Base-by-base conservation (phyloP, 495 filamentous ascomycete species). In the Tuber melanosporum region DNA sequence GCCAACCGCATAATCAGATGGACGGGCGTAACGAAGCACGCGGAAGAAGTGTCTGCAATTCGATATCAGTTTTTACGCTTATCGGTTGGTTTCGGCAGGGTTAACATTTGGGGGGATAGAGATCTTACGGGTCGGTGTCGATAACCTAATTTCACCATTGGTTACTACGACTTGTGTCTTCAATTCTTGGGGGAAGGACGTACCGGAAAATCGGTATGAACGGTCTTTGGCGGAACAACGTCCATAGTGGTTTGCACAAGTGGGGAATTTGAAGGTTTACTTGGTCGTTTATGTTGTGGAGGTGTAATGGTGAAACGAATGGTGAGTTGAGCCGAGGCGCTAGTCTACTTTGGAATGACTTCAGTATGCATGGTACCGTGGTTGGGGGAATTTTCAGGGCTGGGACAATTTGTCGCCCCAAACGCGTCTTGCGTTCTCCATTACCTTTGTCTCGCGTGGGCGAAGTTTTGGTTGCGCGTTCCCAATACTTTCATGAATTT, bases 51-150 rank as follows among this genome's bases (percentile, higher is more conserved):
- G 95, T 79, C 96, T 98, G 81, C 71, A 69, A 52, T 82, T 32
- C 80, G 74, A 43, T 72, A 78, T 62, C 17, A 46, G 8, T 42
- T 14, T 46, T 22, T 26, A 73, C 78, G 76, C 85, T 52, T 85
- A 83, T 75, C 82, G 41, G 72, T 77, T 49, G 46, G n/a, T 69
- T 72, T 45, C 20, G 26, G 32, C 39, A 32, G 47, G 26, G 36
- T 70, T 43, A 62, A 26, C 26, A 39, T 71, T 69, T 39, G 71
- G 72, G 41, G 71, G 22, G 45, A 75, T 73, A 69, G 45, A 62
- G 15, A 79, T 85, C 91, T 84, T 93, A 98, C 95, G 95, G 95
- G 86, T 98, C 95, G 86, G 90, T 94, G 87, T 98, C 95, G 85
- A 98, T 98, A 86, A 97, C 91, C 95, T 98, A 82, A 82, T 77